Evolutionary conservation across 2,329 filamentous ascomycete genomes (phyloP).

Genomic region (Fusarium multiceps): DNA sequence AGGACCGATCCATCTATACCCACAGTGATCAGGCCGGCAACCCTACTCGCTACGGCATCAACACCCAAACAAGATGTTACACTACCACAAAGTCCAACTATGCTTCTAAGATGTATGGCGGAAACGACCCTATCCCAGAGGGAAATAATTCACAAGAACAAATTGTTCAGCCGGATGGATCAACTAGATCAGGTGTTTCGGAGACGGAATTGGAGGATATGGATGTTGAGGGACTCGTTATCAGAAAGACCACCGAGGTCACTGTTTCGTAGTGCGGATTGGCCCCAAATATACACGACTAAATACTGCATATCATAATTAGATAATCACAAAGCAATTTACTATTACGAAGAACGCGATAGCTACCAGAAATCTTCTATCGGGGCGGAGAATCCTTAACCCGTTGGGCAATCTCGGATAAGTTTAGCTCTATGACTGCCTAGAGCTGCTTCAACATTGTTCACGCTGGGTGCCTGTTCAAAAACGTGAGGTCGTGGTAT

Average conservation of each 20-base stretch:
- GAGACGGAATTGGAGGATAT: conserved; percentile 22
- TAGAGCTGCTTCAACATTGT: not conserved
- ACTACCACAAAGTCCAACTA: conserved; percentile 19
- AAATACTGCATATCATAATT: not conserved
- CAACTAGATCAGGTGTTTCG: conserved; percentile 15
- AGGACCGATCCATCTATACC: conserved; percentile 21
- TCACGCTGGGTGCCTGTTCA: not conserved
- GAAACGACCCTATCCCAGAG: not conserved
- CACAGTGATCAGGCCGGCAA: conserved; percentile 14
- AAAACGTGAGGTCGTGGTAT: rapidly evolving
- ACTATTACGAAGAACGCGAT: not conserved
- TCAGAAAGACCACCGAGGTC: conserved; percentile 40
- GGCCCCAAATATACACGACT: rapidly evolving
- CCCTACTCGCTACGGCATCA: not conserved
- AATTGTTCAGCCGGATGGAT: conserved; percentile 21
- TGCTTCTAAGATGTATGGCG: conserved; percentile 3
- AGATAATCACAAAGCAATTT: not conserved
- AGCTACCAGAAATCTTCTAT: rapidly evolving
- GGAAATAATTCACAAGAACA: conserved; percentile 22
- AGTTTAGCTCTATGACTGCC: not conserved
- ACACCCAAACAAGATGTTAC: conserved; percentile 25
- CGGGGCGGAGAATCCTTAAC: not conserved
- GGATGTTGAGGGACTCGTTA: conserved; percentile 27
- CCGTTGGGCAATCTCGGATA: not conserved
- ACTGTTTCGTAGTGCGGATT: conserved; percentile 1